Base-by-base conservation (phyloP, 140 eudicot genomes). In the Ambrosia hybrid region DNA sequence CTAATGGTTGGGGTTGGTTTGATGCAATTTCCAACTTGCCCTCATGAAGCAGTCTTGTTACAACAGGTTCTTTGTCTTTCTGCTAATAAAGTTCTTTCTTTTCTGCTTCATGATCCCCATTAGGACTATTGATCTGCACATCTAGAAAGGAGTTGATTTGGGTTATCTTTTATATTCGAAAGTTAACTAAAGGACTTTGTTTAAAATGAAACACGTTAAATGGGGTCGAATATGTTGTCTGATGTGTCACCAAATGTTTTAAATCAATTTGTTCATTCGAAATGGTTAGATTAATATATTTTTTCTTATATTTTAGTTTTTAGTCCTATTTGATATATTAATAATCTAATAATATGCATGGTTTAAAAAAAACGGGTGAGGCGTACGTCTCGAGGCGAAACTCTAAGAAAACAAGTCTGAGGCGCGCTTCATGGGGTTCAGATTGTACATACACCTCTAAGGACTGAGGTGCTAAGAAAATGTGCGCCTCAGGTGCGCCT, bases 1-100 rank as follows among this genome's bases (percentile, higher is more conserved):
- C 80, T 87, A 72, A 89, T 92, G 95, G 95, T 92, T 74, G 94
- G 95, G 10, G 77, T 86, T 73, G 96, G 95, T 63, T 85, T 92
- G 68, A 92, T 92, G 91, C 95, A 75, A 62, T 92, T 92, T 78
- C 98, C 95, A 0, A 92, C 96, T 15, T 92, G 98, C 78, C 98
- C 96, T 15, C 89, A 90, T 9, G 96, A 92, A 68, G 92, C 95
- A 30, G 51, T 87, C 38, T 72, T 89, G 52, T 81, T 89, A 65
- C 98, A 89, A 70, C 89, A 92, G 98, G 98, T 92, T 72, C 51
- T 65, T 60, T 59, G 8, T 58, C 9, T 49, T 17, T 26, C n/a
- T 65, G 67, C 9, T 14, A 10, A 11, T 62, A 36, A 13, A 36
- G 34, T 43, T 30, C 5, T 1, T 1, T 30, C 3, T 55, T 5